These are phyloP conservation scores for Trichophyton simii DNA, from an alignment of 2,329 filamentous ascomycete species.

Conservation along the genomic window DNA sequence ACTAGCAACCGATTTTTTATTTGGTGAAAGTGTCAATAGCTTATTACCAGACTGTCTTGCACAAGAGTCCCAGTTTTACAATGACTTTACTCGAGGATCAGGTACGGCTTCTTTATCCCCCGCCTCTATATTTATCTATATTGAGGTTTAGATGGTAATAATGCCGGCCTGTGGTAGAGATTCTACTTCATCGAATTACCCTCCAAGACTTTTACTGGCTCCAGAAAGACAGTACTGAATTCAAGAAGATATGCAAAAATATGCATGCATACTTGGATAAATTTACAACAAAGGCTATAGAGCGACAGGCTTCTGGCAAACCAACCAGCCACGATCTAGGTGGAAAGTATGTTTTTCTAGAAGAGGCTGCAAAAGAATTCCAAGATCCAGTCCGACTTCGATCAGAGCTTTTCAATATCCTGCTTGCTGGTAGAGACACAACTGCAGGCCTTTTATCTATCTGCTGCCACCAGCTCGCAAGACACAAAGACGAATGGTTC, in stretches of 20 bases:
- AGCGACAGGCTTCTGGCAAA: constrained; percentile 14
- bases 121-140: neutral
- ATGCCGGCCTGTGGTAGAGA: constrained; percentile 3
- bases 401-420: constrained; percentile 39
- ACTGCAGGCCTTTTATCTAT: constrained; percentile 38
- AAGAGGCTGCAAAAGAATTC: constrained; percentile 36
- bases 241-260: constrained; percentile 7
- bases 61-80: constrained; percentile 36
- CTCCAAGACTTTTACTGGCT: constrained; percentile 10
- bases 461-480: constrained; percentile 37
- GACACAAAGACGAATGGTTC: constrained; percentile 25
- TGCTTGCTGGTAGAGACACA: constrained; percentile 44
- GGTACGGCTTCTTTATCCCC: constrained; percentile 2
- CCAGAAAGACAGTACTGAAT: constrained; percentile 11
- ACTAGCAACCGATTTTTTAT: constrained; percentile 68
- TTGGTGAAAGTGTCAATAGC: constrained; percentile 61
- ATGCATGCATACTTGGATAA: constrained; percentile 20
- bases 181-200: constrained; percentile 8
- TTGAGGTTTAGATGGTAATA: neutral
- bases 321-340: constrained; percentile 6
- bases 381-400: constrained; percentile 37
- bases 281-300: constrained; percentile 19
- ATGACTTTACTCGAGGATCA: constrained; percentile 17
- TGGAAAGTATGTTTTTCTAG: constrained; percentile 37
- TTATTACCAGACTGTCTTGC: constrained; percentile 34